Evolutionary conservation across 331 rosid genomes (phyloP), one percentile per base, ranked within the genome.

Genomic region (Malus hybrid): DNA sequence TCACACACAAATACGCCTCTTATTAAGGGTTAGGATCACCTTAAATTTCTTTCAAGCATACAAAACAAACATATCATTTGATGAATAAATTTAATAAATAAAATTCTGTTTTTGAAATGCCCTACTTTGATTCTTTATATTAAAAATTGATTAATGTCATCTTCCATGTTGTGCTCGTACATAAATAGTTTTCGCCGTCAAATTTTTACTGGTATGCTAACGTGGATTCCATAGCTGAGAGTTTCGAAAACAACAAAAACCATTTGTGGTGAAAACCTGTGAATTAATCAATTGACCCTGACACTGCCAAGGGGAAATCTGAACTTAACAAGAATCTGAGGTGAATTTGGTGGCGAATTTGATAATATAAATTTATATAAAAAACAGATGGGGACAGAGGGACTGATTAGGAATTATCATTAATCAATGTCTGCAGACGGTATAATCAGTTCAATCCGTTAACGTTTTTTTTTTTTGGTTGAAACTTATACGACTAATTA

Each of bases 401-500:
- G 63, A 50, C 60, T 28, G 72, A 27, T 52, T 7, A 34, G 6
- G 39, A 24, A 33, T n/a, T 42, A 34, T 52, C 10, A 28, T 19
- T 42, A 63, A 31, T 81, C 32, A 75, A 70, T 77, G 78, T 85
- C 73, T 65, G 67, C 75, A 62, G 61, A 13, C 31, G 67, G 70
- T 65, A 50, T 6, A 50, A 6, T 42, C 1, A 3, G 48, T 4
- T 42, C 14, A 10, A 42, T 42, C 48, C 14, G 48, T 3, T 10
- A 10, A 42, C 48, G 46, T 3, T 39, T 39, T 39, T 9, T 9
- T 10, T 3, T 39, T 39, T 34, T 24, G 24, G 3, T 0, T 3
- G 0, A 42, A 42, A 1, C 5, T 10, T 10, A 42, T 4, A 10
- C 1, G 46, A 10, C 14, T 42, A 10, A 1, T 42, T 42, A 42